Base-by-base conservation (phyloP, 306 rosid species). In the Quercus robur region DNA sequence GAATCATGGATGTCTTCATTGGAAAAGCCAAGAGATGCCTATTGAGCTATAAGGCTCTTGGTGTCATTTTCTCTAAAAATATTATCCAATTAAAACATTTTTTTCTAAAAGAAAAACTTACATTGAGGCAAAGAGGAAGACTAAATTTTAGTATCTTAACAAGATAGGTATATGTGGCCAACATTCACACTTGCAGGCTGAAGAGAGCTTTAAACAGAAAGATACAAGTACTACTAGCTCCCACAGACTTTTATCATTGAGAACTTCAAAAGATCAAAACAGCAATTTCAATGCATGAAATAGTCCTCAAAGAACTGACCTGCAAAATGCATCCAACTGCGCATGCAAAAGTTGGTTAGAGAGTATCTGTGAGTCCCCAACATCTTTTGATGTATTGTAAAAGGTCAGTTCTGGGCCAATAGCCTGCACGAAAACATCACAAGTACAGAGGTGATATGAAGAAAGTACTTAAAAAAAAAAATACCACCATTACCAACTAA, bases 361-460 rank as follows among this genome's bases (percentile, higher is more conserved):
- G 78, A 91, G 90, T 78, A 85, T 59, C 66, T 64, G 82, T 35
- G 87, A 85, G 70, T 86, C 89, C 72, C 93, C 97, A 18, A 89
- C 87, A 83, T 90, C 90, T 82, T 87, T 86, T 38, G 99, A 89
- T 52, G 94, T 84, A 84, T 88, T 93, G 80, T 90, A 91, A 80
- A 95, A 95, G 41, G 97, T 91, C 78, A 95, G 94, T 89, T 90
- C 99, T 28, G 98, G 99, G 38, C 97, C 96, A 77, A 95, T 84
- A 81, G 92, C 91, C 99, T 95, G 87, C 84, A 89, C 74, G 17
- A 73, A 71, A 57, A 81, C 75, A 90, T 73, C 78, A 41, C 10
- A 5, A 69, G 57, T 77, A 76, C 73, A 77, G 58, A 56, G 73
- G 64, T 75, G 17, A 13, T 35, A 77, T 21, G 52, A 46, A 73